Conservation (phyloP, 805 yeast species). For the Wickerhamiella kurtzmanii region DNA sequence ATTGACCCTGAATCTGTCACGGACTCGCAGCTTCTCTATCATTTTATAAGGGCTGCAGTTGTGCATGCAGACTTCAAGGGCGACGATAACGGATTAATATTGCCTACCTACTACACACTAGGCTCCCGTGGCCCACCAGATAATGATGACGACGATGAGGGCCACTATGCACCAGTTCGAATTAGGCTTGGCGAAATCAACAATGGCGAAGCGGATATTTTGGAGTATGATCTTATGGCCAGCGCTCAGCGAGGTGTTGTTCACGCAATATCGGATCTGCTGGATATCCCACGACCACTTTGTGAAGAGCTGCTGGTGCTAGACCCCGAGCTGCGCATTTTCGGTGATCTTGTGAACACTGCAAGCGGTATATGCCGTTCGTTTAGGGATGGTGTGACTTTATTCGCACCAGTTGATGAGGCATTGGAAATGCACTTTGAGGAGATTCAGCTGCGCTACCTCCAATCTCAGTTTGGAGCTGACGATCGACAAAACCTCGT, state of each 20-base stretch:
- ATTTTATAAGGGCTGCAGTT: constrained; percentile 24
- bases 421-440: constrained; percentile 8
- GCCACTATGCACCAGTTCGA: constrained; percentile 12
- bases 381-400: constrained; percentile 3
- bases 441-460: constrained; percentile 11
- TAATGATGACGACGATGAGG: constrained; percentile 12
- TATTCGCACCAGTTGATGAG: constrained; percentile 13
- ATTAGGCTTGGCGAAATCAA: constrained; percentile 12
- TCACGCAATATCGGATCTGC: constrained; percentile 14
- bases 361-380: constrained; percentile 1
- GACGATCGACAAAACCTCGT: constrained; percentile 12
- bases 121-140: not conserved
- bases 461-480: constrained; percentile 13
- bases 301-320: constrained; percentile 8
- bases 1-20: constrained; percentile 10
- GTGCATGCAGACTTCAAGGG: constrained; percentile 6
- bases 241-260: constrained; percentile 19
- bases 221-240: constrained; percentile 17
- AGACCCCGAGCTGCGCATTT: constrained; percentile 7
- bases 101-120: constrained; percentile 6
- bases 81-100: constrained; percentile 1
- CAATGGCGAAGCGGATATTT: constrained; percentile 12
- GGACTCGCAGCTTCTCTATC: constrained; percentile 18
- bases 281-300: constrained; percentile 13
- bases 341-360: constrained; percentile 10